Evolutionary conservation across 345 rosid species (phyloP), one percentile per base, ranked within the genome.

Genomic region (Gossypium sturtianum): DNA sequence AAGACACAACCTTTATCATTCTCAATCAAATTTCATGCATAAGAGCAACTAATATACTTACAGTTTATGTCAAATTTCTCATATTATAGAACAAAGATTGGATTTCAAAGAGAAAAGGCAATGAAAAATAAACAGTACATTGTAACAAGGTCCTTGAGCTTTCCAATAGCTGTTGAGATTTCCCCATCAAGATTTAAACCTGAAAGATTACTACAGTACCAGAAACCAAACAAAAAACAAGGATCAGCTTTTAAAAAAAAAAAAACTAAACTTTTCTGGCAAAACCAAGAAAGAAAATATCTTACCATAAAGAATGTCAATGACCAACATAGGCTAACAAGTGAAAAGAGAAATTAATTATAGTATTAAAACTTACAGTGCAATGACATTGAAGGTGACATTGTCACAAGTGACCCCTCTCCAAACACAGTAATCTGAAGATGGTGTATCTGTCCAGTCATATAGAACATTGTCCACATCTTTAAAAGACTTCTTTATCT

Each of bases 101-200:
- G 17, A 72, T 22, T 41, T 56, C 45, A 64, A 29, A 57, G 63
- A 9, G 3, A 12, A 56, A 52, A 51, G 10, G 47, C 13, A 61
- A 20, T 16, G 22, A 57, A 76, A 66, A 22, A 23, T 59, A 68
- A 75, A 82, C 61, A 71, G 34, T 90, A 95, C 98, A 95, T 80
- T 47, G 90, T 81, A 12, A 81, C 70, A 19, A 95, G 83, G 79
- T 82, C 86, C 76, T 88, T 91, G 56, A 93, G 97, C 80, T 93
- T 86, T 83, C 98, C 98, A 58, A 95, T 80, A 25, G 93, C 87
- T 20, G 97, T 87, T 47, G 97, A 91, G 75, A 95, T 87, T 87
- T 95, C 97, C 44, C 99, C 98, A 67, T 88, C 97, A 84, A 93
- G 92, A 83, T 91, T 91, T 80, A 90, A 80, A 76, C 92, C 91